These are phyloP conservation scores for Tephrocybe sp. DNA, from an alignment of 768 basidiomycete species.

Conservation along the genomic window DNA sequence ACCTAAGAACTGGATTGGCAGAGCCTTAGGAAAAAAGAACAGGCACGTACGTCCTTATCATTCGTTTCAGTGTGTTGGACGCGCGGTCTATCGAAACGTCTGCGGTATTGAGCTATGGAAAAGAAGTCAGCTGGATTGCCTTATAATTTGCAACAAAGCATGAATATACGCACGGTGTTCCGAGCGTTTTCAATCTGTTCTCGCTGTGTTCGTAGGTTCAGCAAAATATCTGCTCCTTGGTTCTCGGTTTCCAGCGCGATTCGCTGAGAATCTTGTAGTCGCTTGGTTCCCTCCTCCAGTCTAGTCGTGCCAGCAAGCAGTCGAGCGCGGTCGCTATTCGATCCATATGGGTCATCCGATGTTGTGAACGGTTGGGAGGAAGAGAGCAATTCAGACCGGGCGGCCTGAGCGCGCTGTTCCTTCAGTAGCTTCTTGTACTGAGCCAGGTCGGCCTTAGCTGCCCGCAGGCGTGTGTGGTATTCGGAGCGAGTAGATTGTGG, in stretches of 20 bases:
- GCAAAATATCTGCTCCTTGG: conserved; percentile 89
- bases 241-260: conserved; percentile 96
- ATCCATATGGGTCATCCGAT: conserved; percentile 80
- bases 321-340: conserved; percentile 70
- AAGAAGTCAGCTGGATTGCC: neutral
- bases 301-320: conserved; percentile 75
- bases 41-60: conserved; percentile 83
- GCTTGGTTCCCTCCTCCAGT: conserved; percentile 79
- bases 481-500: conserved; percentile 78
- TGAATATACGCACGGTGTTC: conserved; percentile 64
- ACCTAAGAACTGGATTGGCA: conserved; percentile 25
- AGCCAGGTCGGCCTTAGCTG: conserved; percentile 71
- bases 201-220: conserved; percentile 80
- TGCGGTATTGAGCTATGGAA: conserved; percentile 71
- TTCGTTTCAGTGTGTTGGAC: conserved; percentile 87
- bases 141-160: neutral
- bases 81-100: conserved; percentile 90
- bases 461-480: conserved; percentile 72
- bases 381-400: conserved; percentile 77
- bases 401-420: conserved; percentile 65
- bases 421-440: conserved; percentile 80
- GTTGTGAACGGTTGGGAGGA: conserved; percentile 39
- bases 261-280: conserved; percentile 87
- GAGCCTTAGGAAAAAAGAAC: conserved; percentile 12
- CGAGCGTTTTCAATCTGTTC: conserved; percentile 94